Evolutionary conservation across 2,329 filamentous ascomycete genomes (phyloP), one percentile per base, ranked within the genome.

Genomic region (Pseudopithomyces maydicus): DNA sequence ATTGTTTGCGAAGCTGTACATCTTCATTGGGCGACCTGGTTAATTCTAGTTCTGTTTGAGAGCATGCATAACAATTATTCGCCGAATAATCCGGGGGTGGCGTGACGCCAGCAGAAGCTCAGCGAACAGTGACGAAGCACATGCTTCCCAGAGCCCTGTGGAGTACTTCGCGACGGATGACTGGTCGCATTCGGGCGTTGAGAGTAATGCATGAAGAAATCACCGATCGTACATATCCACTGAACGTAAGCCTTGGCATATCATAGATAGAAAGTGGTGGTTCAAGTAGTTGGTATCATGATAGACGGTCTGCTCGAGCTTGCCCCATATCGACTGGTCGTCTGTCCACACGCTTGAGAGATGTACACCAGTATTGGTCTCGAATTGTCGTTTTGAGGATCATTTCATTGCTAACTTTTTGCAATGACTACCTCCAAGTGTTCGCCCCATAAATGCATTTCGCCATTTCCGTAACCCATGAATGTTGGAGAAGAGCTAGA

Each of bases 391-490:
- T 56, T 46, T 41, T 68, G 71, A 70, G 71, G 65, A 54, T 66
- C 63, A 60, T 69, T 64, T 54, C 67, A 75, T 73, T 72, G 73
- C 72, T 74, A 70, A 56, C 59, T 69, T 62, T 63, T 41, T 57
- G 72, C 70, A 73, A 74, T 70, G 73, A 66, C 64, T 67, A 66
- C 67, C 61, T 68, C 68, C 63, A 61, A 66, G 64, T 68, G 69
- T 68, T 70, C 69, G 68, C 67, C 70, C 72, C 67, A 67, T 72
- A 67, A 72, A 75, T 75, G 71, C 72, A 74, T 73, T 75, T 75
- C 72, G 72, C 72, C 72, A 70, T 73, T 69, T 66, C 72, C 64
- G 71, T 65, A 65, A 73, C 70, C 72, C 71, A 70, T 72, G 66
- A 74, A 73, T 69, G 66, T 73, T 69, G 71, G 47, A 65, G 56